Percentiles rank a stretch among this genome's conserved stretches.
phyloP scores from a whole-genome alignment of 257 asterid species.

The Ajuga chamaepitys region DNA sequence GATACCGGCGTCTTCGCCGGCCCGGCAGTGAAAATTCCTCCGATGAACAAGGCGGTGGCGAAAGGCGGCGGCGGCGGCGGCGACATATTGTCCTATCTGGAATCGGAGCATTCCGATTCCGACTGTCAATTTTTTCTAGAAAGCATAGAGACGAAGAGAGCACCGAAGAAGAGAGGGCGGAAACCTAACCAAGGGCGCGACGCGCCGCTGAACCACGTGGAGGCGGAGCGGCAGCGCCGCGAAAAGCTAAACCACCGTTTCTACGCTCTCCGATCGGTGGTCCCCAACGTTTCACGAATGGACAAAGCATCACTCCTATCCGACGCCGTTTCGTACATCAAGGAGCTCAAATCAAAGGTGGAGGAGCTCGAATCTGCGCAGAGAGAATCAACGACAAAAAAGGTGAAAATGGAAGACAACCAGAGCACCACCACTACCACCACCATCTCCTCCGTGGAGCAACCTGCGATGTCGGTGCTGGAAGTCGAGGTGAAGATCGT shows the following conservation, averaged over 20 bases:
- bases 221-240: slow-evolving; percentile 84
- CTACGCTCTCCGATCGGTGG: slow-evolving; percentile 74
- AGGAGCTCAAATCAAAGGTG: slow-evolving; percentile 48
- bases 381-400: neutral
- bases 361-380: slow-evolving; percentile 34
- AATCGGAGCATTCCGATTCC: slow-evolving; percentile 35
- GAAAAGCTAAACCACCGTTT: slow-evolving; percentile 85
- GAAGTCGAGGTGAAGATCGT: slow-evolving; percentile 63
- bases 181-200: slow-evolving; percentile 33
- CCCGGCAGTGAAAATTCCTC: neutral
- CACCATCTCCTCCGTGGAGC: slow-evolving; percentile 26
- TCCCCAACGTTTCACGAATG: slow-evolving; percentile 75
- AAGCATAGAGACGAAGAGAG: neutral
- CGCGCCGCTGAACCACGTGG: slow-evolving; percentile 61
- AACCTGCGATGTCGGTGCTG: neutral
- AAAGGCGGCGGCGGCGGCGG: neutral
- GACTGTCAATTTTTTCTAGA: slow-evolving; percentile 23
- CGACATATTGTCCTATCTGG: slow-evolving; percentile 4
- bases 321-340: slow-evolving; percentile 78
- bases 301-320: slow-evolving; percentile 74
- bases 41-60: neutral
- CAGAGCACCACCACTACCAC: slow-evolving; percentile 41
- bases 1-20: slow-evolving; percentile 14
- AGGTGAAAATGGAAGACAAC: slow-evolving; percentile 34
- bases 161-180: slow-evolving; percentile 54